Conservation (phyloP, 768 basidiomycete species). For the Lentinus tigrinus region DNA sequence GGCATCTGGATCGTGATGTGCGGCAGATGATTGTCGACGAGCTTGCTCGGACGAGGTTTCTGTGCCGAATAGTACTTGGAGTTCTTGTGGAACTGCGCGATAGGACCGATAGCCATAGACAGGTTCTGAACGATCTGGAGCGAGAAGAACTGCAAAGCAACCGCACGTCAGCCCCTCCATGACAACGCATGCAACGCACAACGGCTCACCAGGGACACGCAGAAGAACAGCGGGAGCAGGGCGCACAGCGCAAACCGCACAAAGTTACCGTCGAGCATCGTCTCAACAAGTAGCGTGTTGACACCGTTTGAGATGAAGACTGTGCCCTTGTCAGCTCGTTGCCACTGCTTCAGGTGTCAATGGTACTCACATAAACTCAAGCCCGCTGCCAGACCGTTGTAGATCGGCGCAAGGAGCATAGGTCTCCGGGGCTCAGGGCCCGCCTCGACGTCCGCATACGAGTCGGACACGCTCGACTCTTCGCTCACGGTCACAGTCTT, state of each 20-base stretch:
- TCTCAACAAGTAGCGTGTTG: conserved; percentile 57
- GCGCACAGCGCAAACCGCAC: conserved; percentile 43
- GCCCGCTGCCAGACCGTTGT: conserved; percentile 35
- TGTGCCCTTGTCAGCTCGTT: no score
- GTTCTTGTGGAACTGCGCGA: conserved; percentile 51
- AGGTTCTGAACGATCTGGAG: conserved; percentile 42
- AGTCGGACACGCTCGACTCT: conserved; percentile 6
- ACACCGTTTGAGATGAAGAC: conserved; percentile 67
- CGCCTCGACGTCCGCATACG: conserved; percentile 30
- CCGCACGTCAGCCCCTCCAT: neutral
- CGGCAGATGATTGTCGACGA: conserved; percentile 44
- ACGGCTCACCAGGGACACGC: conserved; percentile 43
- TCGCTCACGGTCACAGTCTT: conserved; percentile 36
- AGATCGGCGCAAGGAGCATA: conserved; percentile 36
- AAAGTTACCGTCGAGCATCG: conserved; percentile 45
- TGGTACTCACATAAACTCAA: conserved; percentile 31
- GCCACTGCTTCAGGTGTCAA: no score
- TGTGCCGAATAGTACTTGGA: conserved; percentile 53
- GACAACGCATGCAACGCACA: neutral
- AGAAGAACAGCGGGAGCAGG: conserved; percentile 41
- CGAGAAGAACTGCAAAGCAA: conserved; percentile 32
- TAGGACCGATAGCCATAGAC: conserved; percentile 47
- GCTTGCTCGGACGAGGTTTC: conserved; percentile 41
- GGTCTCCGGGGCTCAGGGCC: conserved; percentile 30
- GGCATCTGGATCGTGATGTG: conserved; percentile 58